Evolutionary conservation across 2,329 filamentous ascomycete species (phyloP).

Genomic region (Albifimbria verrucaria): DNA sequence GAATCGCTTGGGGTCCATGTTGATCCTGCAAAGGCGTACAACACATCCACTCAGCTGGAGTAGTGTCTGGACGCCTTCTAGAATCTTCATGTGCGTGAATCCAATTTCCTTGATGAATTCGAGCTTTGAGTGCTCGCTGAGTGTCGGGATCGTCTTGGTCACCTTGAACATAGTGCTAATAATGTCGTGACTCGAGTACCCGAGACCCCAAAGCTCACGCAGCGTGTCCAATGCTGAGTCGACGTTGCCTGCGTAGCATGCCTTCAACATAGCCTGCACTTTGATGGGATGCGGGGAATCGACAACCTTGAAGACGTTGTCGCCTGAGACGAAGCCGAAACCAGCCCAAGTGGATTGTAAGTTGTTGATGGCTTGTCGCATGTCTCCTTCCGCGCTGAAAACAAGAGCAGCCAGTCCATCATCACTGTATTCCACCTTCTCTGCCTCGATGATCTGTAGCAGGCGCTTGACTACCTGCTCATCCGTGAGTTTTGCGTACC

Average conservation of each 20-base stretch:
- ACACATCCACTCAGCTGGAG: conserved; percentile 92
- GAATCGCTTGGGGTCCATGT: conserved; percentile 91
- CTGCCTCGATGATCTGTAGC: conserved; percentile 88
- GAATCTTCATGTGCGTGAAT: conserved; percentile 97
- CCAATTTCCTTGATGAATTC: conserved; percentile 99
- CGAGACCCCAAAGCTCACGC: conserved; percentile 88
- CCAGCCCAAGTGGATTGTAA: conserved; percentile 89
- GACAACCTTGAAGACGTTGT: conserved; percentile 97
- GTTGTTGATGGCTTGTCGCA: conserved; percentile 99
- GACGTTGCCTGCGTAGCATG: conserved; percentile 88
- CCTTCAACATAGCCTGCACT: conserved; percentile 97
- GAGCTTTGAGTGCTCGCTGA: conserved; percentile 92
- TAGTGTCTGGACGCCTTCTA: conserved; percentile 95
- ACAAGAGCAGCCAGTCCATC: conserved; percentile 94
- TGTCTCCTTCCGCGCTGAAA: conserved; percentile 96
- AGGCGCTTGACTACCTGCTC: conserved; percentile 87
- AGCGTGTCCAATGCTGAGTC: conserved; percentile 82
- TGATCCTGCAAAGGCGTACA: conserved; percentile 86
- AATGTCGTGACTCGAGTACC: conserved; percentile 98
- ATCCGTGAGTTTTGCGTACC: conserved; percentile 90
- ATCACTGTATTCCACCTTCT: conserved; percentile 86
- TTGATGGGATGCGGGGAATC: conserved; percentile 97
- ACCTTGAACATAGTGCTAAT: conserved; percentile 99
- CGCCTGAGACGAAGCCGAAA: conserved; percentile 94
- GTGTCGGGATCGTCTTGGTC: conserved; percentile 87